Base-by-base conservation (phyloP, 2,329 filamentous ascomycete genomes). In the Nigrospora osmanthi region DNA sequence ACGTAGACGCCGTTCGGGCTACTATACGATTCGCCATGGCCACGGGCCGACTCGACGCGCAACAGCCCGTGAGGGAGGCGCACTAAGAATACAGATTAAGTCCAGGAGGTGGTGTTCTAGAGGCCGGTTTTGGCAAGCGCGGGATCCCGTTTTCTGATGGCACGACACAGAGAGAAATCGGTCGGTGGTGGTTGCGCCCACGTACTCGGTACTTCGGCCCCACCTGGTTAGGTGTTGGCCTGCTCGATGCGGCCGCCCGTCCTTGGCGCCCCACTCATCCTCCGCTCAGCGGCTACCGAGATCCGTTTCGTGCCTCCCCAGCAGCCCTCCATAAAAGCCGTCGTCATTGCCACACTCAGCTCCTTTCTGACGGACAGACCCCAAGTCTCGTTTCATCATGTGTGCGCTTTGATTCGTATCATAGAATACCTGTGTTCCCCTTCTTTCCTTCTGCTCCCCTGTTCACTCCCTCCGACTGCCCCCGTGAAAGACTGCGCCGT, bases 91-190 rank as follows among this genome's bases (percentile, higher is more conserved):
- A 23, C 19, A 23, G 19, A 23, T 23, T 28, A 28, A 28, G 3
- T 14, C 12, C 17, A 40, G 38, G 23, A 40, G 23, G 38, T 19
- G 19, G 15, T 32, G 38, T 40, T 40, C 38, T 40, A 23, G 38
- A 30, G 38, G 12, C 38, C 38, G 15, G 32, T 11, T 32, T 40
- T 40, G 38, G 38, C 23, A 40, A 40, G 38, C 33, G 40, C 19
- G 33, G 40, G 40, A 42, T 35, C 12, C 40, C 40, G 34, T 42
- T 35, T 35, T 42, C 13, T 40, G 23, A 40, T 40, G 38, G 12
- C 12, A 32, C 5, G 15, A 40, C 23, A 40, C 17, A 11, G 38
- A 40, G 30, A 23, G 12, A 40, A 30, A 9, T 12, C 6, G n/a
- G 11, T 40, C 17, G 23, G 30, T 32, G 38, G 38, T 32, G 38